Base-by-base conservation (phyloP, 2,329 filamentous ascomycete genomes). In the Alternaria gaisen region DNA sequence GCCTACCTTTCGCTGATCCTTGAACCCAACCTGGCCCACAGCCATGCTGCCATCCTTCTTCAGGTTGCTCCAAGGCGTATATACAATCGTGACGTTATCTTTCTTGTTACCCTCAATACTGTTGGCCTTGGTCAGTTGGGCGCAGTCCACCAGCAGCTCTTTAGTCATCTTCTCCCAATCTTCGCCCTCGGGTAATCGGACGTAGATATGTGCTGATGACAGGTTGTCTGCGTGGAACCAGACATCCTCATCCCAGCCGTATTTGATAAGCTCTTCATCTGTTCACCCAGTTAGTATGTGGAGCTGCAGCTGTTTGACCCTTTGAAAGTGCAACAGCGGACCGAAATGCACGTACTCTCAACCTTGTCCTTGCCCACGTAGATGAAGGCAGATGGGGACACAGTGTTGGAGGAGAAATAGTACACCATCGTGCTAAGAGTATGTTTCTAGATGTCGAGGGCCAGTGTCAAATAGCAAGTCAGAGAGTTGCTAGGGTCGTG, bases 181-280 rank as follows among this genome's bases (percentile, higher is more conserved):
- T 68, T 95, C 88, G 59, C 88, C 90, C 43, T 94, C 89, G 16
- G 83, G 85, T 69, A 98, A 85, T 34, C 95, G 91, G 34, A 99
- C 87, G 81, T 99, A 99, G 72, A 99, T 93, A 81, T 99, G 95
- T 2, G 95, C 95, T 71, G 92, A 96, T 42, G 94, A 97, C 34
- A 99, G 86, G 78, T 99, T 99, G 84, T 99, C 95, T 71, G 91
- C 95, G 84, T 99, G 95, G 77, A 99, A 99, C 95, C 95, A 99
- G 73, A 99, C 89, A 83, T 99, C 95, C 78, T 97, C 91, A 51
- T 97, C 93, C 87, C 93, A 92, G 67, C 95, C 95, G 79, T 92
- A 91, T 73, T 94, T 92, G 79, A 99, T 98, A 71, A 99, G 82
- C 70, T 97, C 93, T 85, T 99, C 95, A 83, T 98, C 95, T 99